Percentiles rank a stretch among this genome's conserved stretches.
Conservation (phyloP, 2,329 filamentous ascomycete genomes). For the Neonectria punicea region DNA sequence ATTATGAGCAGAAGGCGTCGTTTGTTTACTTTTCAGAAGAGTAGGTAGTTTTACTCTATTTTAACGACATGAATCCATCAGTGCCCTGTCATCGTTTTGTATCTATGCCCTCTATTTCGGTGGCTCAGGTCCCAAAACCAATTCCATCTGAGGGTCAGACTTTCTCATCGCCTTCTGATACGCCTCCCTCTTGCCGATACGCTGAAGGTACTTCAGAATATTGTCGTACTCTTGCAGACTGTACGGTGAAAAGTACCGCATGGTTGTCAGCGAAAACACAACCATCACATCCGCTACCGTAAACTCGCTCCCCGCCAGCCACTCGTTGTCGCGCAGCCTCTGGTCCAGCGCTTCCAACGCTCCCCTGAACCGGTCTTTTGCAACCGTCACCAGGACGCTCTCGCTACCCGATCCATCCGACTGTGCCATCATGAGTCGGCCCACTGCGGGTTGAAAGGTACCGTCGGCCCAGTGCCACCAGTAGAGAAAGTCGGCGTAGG, state of each 20-base stretch:
- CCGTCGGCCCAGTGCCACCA: conserved; percentile 70
- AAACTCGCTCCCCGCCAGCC: conserved; percentile 69
- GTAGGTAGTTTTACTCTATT: too few relatives aligned
- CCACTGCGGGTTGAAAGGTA: conserved; percentile 53
- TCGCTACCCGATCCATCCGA: conserved; percentile 10
- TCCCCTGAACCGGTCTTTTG: conserved; percentile 47
- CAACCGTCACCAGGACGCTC: conserved; percentile 44
- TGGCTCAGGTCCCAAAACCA: conserved; percentile 41
- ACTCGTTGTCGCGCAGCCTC: conserved; percentile 58
- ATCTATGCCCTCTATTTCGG: neutral
- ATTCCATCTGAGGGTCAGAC: conserved; percentile 58
- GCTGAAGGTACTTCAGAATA: conserved; percentile 58
- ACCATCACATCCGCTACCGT: conserved; percentile 74
- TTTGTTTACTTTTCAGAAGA: too few relatives aligned
- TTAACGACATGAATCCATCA: too few relatives aligned
- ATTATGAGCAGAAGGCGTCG: too few relatives aligned
- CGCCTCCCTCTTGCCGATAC: conserved; percentile 55
- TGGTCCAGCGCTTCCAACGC: conserved; percentile 62
- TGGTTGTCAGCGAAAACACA: conserved; percentile 69
- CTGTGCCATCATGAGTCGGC: conserved; percentile 50
- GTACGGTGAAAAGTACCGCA: conserved; percentile 62
- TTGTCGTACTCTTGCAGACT: conserved; percentile 54
- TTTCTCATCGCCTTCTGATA: conserved; percentile 61
- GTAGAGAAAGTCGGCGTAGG: conserved; percentile 70
- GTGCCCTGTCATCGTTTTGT: too few relatives aligned